Evolutionary conservation across 129 eudicot genomes (phyloP).

Genomic region (Heracleum sosnowskyi): DNA sequence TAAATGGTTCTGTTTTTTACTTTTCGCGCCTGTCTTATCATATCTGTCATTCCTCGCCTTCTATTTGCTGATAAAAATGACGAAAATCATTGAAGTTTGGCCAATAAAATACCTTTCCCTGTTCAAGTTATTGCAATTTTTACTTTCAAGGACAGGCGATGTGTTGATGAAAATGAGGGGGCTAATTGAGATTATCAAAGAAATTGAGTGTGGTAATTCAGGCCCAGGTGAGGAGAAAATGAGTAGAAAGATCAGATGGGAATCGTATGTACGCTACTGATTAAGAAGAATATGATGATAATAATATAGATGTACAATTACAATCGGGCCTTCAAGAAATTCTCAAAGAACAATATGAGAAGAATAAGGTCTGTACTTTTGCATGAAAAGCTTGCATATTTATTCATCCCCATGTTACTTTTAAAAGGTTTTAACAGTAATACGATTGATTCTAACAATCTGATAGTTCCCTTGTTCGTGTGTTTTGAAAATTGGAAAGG

Average conservation of each 20-base stretch:
- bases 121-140: conserved; percentile 29
- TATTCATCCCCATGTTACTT: neutral
- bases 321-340: conserved; percentile 68
- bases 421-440: neutral
- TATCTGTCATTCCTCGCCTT: neutral
- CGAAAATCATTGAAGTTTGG: neutral
- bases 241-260: conserved; percentile 46
- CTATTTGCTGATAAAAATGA: neutral
- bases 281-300: conserved; percentile 57
- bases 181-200: conserved; percentile 24
- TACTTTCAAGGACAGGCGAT: conserved; percentile 51
- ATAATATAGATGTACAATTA: conserved; percentile 30
- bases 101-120: conserved; percentile 32
- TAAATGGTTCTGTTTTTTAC: neutral
- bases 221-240: conserved; percentile 21
- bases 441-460: neutral
- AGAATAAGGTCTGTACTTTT: conserved; percentile 57
- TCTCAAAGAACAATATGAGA: conserved; percentile 72
- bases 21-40: neutral
- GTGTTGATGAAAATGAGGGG: conserved; percentile 38
- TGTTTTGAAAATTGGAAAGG: conserved; percentile 17
- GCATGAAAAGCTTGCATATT: too few relatives aligned
- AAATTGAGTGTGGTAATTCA: conserved; percentile 24
- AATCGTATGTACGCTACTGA: conserved; percentile 40
- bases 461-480: neutral